Evolutionary conservation across 371 early-diverging fungal species (phyloP).

Genomic region (Saksenaea oblongispora): DNA sequence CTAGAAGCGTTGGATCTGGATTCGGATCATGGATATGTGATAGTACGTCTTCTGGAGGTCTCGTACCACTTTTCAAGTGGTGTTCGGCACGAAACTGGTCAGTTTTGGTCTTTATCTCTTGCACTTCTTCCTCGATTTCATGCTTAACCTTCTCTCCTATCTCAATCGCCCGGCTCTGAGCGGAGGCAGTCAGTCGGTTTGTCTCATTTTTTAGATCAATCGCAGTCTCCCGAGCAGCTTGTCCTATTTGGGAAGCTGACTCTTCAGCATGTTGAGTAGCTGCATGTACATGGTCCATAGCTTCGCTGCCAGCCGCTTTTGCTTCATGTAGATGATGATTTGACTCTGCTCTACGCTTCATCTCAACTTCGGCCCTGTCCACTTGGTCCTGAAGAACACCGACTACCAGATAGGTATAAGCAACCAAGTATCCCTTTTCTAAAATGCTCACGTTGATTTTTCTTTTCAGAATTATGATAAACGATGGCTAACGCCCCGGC

Average conservation of each 20-base stretch:
- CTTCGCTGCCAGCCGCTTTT: neutral
- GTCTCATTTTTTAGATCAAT: conserved; percentile 5
- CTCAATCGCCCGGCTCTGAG: neutral
- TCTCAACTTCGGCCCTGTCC: neutral
- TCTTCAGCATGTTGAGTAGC: conserved; percentile 10
- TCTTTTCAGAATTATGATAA: conserved; percentile 17
- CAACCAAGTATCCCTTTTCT: conserved; percentile 11
- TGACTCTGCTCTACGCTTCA: neutral
- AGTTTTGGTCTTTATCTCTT: conserved; percentile 14
- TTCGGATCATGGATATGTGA: conserved; percentile 3
- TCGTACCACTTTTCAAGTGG: conserved; percentile 32
- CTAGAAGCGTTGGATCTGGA: neutral
- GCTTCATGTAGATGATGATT: conserved; percentile 1
- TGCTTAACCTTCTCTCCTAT: neutral
- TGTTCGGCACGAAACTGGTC: conserved; percentile 26
- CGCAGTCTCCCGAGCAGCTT: conserved; percentile 20
- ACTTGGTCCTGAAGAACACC: neutral
- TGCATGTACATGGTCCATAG: conserved; percentile 2
- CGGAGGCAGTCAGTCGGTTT: neutral
- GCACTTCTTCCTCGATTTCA: neutral
- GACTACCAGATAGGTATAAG: neutral
- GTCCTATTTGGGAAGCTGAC: conserved; percentile 10
- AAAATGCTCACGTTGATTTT: conserved; percentile 10
- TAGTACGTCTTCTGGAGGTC: conserved; percentile 27
- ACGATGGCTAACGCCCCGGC: conserved; percentile 20